Evolutionary conservation across 2,329 filamentous ascomycete species (phyloP).

Genomic region (Triangularia setosa): DNA sequence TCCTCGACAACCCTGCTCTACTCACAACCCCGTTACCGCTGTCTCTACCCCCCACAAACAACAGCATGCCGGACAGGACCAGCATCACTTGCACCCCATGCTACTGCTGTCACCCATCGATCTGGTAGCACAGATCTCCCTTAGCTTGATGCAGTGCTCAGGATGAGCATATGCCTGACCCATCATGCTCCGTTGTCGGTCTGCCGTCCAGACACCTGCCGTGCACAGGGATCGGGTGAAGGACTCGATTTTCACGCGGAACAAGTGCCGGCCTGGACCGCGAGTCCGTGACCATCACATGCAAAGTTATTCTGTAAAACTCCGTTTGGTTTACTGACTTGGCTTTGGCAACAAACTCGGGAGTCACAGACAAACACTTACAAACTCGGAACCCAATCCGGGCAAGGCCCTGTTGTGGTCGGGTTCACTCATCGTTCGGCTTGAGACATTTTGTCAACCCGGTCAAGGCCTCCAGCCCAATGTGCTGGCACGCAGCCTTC

Average conservation of each 20-base stretch:
- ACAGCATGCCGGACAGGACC: background rate
- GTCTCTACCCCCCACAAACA: constrained; percentile 3
- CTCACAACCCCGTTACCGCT: background rate
- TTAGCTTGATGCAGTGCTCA: constrained; percentile 3
- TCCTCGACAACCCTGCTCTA: background rate
- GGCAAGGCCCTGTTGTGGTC: background rate
- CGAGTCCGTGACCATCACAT: background rate
- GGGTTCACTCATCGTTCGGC: background rate
- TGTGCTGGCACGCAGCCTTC: background rate
- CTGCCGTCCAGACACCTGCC: background rate
- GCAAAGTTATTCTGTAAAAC: background rate
- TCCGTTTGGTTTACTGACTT: background rate
- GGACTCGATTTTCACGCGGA: background rate
- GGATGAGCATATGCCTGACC: background rate
- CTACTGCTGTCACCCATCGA: constrained; percentile 18
- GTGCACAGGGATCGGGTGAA: background rate
- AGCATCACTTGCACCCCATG: background rate
- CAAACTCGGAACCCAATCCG: background rate
- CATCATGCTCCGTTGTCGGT: background rate
- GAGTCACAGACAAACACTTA: background rate
- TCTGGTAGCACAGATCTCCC: constrained; percentile 18
- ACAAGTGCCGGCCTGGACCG: background rate
- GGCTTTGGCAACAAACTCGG: background rate
- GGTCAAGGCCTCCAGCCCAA: background rate
- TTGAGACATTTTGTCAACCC: constrained; percentile 1